Evolutionary conservation across 441 rosid species (phyloP).

Genomic region (Isatis lusitanica): DNA sequence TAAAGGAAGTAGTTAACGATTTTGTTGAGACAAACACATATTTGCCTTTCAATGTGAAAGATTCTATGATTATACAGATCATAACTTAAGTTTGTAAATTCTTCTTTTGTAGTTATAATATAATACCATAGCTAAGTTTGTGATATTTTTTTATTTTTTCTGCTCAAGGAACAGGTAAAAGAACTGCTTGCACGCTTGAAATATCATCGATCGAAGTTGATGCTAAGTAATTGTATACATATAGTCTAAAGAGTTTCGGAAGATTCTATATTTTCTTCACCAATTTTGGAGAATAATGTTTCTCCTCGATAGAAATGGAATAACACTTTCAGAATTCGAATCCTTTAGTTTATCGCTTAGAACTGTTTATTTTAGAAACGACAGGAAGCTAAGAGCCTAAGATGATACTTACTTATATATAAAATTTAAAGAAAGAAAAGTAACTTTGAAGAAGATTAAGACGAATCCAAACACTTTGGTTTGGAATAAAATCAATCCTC

Average conservation of each 20-base stretch:
- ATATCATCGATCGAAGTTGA: background rate
- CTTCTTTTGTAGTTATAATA: constrained; percentile 4
- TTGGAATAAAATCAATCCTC: background rate
- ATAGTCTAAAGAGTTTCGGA: too few species aligned
- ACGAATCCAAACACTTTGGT: constrained; percentile 16
- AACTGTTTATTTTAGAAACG: background rate
- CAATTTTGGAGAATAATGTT: constrained; percentile 12
- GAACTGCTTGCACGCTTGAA: constrained; percentile 19
- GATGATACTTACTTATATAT: background rate
- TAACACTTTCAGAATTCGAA: background rate
- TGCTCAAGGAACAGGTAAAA: constrained; percentile 10
- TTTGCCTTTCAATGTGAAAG: constrained; percentile 12
- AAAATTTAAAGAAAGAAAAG: background rate
- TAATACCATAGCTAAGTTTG: constrained; percentile 2
- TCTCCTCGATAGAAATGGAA: background rate
- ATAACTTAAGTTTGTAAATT: constrained; percentile 27
- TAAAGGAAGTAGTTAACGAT: constrained; percentile 11
- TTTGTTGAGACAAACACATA: background rate
- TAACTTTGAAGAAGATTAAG: background rate
- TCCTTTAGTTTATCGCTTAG: too few species aligned
- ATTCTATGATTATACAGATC: constrained; percentile 13
- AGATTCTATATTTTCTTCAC: background rate
- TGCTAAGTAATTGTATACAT: background rate
- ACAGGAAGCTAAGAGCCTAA: background rate
- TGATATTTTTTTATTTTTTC: background rate